Base-by-base conservation (phyloP, 2,329 filamentous ascomycete genomes). In the Thelonectria discophora region DNA sequence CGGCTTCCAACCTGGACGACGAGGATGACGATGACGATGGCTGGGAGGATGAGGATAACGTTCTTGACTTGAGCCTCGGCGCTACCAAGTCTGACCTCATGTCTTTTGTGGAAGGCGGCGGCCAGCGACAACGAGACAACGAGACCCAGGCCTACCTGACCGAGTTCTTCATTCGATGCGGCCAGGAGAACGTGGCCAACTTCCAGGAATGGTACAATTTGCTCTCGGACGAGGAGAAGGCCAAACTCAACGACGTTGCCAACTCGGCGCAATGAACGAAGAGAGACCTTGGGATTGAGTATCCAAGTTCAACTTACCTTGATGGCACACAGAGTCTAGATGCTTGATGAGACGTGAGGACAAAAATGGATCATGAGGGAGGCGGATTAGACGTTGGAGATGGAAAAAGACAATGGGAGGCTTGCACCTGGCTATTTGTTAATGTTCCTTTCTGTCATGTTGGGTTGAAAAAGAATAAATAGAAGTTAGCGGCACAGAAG, bases 101-200 rank as follows among this genome's bases (percentile, higher is more conserved):
- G 92, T 86, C 88, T 1, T 93, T 86, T 71, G 85, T 87, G 21
- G 89, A 89, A 46, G 83, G 84, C 15, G 82, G 83, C 55, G 82
- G 73, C 47, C 79, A 80, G 69, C 87, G 93, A 55, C 87, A 90
- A 72, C 86, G 89, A 34, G 94, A 98, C 74, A 93, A 97, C 73
- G 93, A 97, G 82, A 97, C 94, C 8, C 92, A 97, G 75, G 86
- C 85, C 4, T 97, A 93, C 75, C 81, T 98, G 48, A 84, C 88
- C 1, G 88, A 94, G 13, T 97, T 97, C 79, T 97, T 97, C 79
- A 75, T 89, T 50, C 73, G 76, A 12, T 84, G 84, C 10, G 84
- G 82, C 11, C 80, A 78, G n/a, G 85, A 87, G 60, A 84, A 88
- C 66, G 77, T 83, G 46, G 82, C 82, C 53, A 81, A 79, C 58